These are phyloP conservation scores for Curvularia verruculosa DNA, from an alignment of 2,329 filamentous ascomycete genomes.

Conservation along the genomic window DNA sequence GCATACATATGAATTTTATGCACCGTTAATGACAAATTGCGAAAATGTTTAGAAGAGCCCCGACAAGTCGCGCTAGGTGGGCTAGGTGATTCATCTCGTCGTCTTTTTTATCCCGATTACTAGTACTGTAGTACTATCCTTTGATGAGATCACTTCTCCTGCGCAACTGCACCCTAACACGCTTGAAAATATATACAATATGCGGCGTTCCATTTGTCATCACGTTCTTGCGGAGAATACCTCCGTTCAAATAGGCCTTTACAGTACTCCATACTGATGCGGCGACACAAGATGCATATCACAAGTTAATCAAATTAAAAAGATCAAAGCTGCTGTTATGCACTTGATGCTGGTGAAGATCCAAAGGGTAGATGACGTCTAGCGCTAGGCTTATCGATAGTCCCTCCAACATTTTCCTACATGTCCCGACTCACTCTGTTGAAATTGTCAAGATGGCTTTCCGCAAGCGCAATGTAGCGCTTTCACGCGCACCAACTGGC, in stretches of 20 bases:
- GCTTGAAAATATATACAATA: not conserved
- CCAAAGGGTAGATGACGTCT: not conserved
- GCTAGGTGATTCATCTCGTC: not conserved
- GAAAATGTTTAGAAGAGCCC: no score
- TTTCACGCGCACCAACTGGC: constrained; percentile 51
- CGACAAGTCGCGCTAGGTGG: not conserved
- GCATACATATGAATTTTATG: not conserved
- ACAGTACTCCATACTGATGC: not conserved
- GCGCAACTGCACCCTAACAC: not conserved
- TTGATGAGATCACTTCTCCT: not conserved
- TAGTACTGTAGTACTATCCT: not conserved
- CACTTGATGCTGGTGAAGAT: not conserved
- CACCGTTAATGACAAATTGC: not conserved
- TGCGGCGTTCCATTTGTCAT: not conserved
- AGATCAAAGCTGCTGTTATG: not conserved
- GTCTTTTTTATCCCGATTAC: not conserved
- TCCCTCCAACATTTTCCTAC: constrained; percentile 17
- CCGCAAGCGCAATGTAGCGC: constrained; percentile 68
- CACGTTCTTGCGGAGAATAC: not conserved
- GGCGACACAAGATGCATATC: not conserved
- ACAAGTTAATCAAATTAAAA: not conserved
- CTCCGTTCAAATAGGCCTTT: not conserved
- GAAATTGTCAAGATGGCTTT: constrained; percentile 63
- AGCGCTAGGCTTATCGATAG: constrained; percentile 15
- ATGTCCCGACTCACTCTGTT: constrained; percentile 11